Conservation (phyloP, 164 flowering plant genomes). For the Amborella trichopoda region DNA sequence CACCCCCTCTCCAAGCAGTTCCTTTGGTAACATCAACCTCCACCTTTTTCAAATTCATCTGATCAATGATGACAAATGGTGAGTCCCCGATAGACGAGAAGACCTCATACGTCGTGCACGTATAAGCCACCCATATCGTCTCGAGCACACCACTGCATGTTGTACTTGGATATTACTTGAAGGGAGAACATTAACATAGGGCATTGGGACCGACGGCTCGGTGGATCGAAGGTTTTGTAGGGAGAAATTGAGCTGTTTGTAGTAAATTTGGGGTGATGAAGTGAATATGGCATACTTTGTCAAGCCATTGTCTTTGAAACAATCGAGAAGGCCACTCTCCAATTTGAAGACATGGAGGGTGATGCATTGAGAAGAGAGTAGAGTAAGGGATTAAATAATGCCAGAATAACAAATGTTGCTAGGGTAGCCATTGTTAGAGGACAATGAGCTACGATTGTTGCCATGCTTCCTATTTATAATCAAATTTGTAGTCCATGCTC, state of each 20-base stretch:
- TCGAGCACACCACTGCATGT: slow-evolving; percentile 1
- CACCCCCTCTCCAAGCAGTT: slow-evolving; percentile 14
- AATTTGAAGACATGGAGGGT: no score
- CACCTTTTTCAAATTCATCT: slow-evolving; percentile 8
- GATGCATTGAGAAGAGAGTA: no score
- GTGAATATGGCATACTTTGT: no score
- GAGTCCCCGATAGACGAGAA: slow-evolving; percentile 9
- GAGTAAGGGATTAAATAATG: no score
- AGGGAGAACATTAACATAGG: slow-evolving; percentile 2
- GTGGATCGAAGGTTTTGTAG: slow-evolving; percentile 9
- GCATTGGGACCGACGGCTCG: not conserved
- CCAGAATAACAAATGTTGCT: no score
- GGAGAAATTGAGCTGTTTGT: not conserved
- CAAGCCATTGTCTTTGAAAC: no score
- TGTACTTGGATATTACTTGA: slow-evolving; percentile 4
- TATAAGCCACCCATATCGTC: slow-evolving; percentile 5
- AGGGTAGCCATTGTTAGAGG: no score
- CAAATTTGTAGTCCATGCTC: no score
- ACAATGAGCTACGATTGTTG: no score
- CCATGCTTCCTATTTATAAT: no score
- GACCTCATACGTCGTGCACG: slow-evolving; percentile 13
- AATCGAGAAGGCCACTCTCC: no score
- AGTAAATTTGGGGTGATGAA: slow-evolving; percentile 2
- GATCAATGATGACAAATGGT: slow-evolving; percentile 11
- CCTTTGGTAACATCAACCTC: slow-evolving; percentile 5